These are phyloP conservation scores for Solanum ahanhuiri DNA, from an alignment of 257 asterid genomes.

Conservation along the genomic window DNA sequence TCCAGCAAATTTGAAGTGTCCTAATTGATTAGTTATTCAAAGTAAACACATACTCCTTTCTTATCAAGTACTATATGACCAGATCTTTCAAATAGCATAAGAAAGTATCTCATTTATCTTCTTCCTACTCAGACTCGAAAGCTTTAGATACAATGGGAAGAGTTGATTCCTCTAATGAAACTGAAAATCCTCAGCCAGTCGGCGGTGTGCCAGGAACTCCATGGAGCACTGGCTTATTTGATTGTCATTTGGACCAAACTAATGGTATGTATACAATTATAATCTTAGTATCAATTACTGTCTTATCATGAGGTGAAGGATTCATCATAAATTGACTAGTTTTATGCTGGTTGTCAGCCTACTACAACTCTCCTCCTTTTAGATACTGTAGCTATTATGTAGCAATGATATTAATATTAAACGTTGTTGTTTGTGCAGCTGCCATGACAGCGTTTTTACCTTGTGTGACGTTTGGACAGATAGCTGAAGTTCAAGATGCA, in stretches of 20 bases:
- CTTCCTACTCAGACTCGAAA: background rate
- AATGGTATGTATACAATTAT: background rate
- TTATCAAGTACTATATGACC: background rate
- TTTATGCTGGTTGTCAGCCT: background rate
- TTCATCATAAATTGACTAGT: background rate
- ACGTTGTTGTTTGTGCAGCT: conserved; percentile 18
- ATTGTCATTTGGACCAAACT: conserved; percentile 19
- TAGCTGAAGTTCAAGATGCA: conserved; percentile 33
- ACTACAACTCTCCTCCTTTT: background rate
- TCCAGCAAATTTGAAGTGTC: background rate
- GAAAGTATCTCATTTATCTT: background rate
- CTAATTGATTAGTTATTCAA: background rate
- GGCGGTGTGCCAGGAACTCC: conserved; percentile 2
- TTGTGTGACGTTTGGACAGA: conserved; percentile 46
- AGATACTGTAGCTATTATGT: background rate
- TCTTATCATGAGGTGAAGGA: background rate
- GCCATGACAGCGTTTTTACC: conserved; percentile 31
- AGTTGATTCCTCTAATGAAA: background rate
- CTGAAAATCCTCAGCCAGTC: background rate
- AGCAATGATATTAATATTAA: background rate
- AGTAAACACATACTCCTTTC: background rate
- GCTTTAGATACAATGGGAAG: conserved; percentile 7
- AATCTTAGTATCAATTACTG: background rate
- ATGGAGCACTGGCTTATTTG: conserved; percentile 24
- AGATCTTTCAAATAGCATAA: background rate